phyloP scores from a whole-genome alignment of 2,329 filamentous ascomycete genomes.

The Cadophora luteo-olivacea region DNA sequence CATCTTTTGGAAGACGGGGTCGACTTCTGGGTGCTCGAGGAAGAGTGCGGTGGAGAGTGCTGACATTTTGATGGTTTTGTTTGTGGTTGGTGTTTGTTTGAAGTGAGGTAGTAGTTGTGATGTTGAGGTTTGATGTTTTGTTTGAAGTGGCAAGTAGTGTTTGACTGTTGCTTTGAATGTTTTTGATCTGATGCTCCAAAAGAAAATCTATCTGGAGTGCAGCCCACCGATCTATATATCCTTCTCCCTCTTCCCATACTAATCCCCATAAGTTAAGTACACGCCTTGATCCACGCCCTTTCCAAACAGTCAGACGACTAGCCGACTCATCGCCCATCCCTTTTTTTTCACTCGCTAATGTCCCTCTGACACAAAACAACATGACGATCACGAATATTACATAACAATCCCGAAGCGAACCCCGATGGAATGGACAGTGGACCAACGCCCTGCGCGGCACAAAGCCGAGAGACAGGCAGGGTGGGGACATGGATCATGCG shows the following conservation, averaged over 20 bases:
- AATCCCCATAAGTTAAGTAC: conserved; percentile 18
- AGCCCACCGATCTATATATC: background rate
- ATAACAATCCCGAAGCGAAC: conserved; percentile 17
- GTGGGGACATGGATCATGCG: background rate
- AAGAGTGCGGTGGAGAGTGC: conserved; percentile 15
- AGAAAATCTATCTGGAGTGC: background rate
- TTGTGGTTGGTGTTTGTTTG: conserved; percentile 2
- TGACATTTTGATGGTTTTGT: conserved; percentile 3
- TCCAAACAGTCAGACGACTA: conserved; percentile 3
- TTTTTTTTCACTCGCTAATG: background rate
- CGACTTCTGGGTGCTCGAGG: conserved; percentile 5
- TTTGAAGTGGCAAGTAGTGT: background rate
- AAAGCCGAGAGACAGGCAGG: background rate
- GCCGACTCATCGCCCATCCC: background rate
- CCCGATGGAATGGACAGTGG: background rate
- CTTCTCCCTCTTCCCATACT: background rate
- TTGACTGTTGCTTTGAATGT: background rate
- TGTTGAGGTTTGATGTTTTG: background rate
- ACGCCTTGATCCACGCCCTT: background rate
- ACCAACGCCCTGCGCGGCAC: conserved; percentile 6
- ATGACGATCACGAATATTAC: conserved; percentile 15
- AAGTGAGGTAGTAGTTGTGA: background rate
- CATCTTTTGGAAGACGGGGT: conserved; percentile 16
- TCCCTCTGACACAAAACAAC: conserved; percentile 16
- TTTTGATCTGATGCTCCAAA: background rate